Conservation (phyloP, 345 rosid genomes). For the Carallia pectinifolia region DNA sequence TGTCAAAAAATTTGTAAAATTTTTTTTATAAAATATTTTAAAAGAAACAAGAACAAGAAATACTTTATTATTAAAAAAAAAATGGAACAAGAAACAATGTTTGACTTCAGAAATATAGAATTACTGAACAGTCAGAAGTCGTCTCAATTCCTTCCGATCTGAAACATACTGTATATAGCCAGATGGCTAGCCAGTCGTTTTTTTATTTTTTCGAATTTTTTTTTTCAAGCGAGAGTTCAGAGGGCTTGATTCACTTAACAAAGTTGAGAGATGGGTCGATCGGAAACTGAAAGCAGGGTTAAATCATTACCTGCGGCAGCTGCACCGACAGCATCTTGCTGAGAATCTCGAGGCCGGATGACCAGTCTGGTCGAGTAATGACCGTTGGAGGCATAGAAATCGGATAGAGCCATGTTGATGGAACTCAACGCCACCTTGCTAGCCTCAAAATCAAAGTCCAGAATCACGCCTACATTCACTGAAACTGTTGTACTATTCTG, state of each 20-base stretch:
- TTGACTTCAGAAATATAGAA: no score
- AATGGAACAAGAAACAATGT: no score
- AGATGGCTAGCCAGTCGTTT: no score
- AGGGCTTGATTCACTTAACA: background rate
- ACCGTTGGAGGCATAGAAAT: conserved; percentile 8
- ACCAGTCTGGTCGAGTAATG: conserved; percentile 29
- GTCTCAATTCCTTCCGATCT: no score
- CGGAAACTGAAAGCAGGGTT: background rate
- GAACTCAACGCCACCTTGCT: conserved; percentile 26
- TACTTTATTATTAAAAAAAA: no score
- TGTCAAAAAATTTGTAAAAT: no score
- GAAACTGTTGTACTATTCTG: background rate
- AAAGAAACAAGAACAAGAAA: no score
- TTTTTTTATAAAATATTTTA: no score
- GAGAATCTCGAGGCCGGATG: conserved; percentile 23
- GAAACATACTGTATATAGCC: no score
- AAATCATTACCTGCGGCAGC: conserved; percentile 29
- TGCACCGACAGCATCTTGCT: conserved; percentile 26
- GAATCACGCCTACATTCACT: conserved; percentile 38
- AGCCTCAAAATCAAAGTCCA: conserved; percentile 19
- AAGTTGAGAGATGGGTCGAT: background rate
- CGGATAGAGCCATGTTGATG: conserved; percentile 21
- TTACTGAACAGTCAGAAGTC: no score
- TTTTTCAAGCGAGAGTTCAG: background rate
- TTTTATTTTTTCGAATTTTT: background rate